A percentile compares a stretch with the other conserved stretches of the same genome.
These are phyloP conservation scores for Tarenaya hassleriana DNA, from an alignment of 345 rosid genomes.

Conservation along the genomic window DNA sequence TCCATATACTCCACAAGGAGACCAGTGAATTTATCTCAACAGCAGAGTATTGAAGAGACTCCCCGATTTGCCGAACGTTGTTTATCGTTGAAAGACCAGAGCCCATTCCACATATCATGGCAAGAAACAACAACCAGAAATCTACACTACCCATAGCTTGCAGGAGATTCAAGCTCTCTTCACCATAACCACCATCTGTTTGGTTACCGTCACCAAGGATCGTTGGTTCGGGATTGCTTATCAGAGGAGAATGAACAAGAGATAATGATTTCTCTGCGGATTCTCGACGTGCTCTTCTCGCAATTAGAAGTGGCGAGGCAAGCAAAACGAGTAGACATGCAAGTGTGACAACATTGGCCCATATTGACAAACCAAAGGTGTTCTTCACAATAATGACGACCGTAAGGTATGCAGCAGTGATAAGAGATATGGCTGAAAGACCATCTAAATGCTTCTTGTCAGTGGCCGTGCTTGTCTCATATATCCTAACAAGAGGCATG, in stretches of 20 bases:
- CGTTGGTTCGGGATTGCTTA: constrained; percentile 16
- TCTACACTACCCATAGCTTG: constrained; percentile 45
- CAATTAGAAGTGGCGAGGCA: constrained; percentile 46
- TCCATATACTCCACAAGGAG: constrained; percentile 82
- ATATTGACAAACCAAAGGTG: constrained; percentile 37
- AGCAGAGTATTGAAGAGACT: constrained; percentile 63
- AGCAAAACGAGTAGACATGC: constrained; percentile 44
- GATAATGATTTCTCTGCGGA: constrained; percentile 15
- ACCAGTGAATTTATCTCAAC: constrained; percentile 61
- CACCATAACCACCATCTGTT: no score
- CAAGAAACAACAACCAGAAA: constrained; percentile 78
- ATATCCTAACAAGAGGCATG: constrained; percentile 55
- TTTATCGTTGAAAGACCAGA: constrained; percentile 76
- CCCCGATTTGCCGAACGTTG: constrained; percentile 82
- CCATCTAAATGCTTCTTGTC: constrained; percentile 72
- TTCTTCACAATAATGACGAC: constrained; percentile 44
- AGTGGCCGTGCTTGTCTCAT: constrained; percentile 33
- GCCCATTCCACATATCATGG: constrained; percentile 79
- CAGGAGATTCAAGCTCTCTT: no score
- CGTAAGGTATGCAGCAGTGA: constrained; percentile 58
- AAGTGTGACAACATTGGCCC: constrained; percentile 40
- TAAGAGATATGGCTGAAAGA: constrained; percentile 57
- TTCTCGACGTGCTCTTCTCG: constrained; percentile 39
- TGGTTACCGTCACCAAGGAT: constrained; percentile 21
- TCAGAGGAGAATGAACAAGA: constrained; percentile 13